phyloP scores from a whole-genome alignment of 768 basidiomycete genomes.

The Phylloporus arenicola region DNA sequence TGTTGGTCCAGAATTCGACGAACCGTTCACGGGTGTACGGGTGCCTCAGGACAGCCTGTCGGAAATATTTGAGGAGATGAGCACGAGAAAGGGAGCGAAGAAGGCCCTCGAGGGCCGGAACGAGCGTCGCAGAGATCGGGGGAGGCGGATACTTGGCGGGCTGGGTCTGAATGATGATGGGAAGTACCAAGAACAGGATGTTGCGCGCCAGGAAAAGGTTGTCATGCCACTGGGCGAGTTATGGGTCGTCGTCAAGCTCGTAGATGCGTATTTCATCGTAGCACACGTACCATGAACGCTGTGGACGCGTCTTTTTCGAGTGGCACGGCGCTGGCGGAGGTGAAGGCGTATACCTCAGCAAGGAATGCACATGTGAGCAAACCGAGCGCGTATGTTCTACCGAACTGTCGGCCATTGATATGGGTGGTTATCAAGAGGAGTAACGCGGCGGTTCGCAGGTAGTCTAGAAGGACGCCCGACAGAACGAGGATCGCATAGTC shows the following conservation, averaged over 20 bases:
- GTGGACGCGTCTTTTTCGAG: constrained; percentile 37
- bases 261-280: not conserved
- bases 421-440: constrained; percentile 41
- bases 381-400: constrained; percentile 44
- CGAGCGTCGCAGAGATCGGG: constrained; percentile 26
- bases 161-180: constrained; percentile 42
- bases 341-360: constrained; percentile 50
- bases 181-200: constrained; percentile 52
- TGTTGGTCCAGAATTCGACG: constrained; percentile 50
- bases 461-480: constrained; percentile 50
- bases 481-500: constrained; percentile 60
- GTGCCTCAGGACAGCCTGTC: constrained; percentile 52
- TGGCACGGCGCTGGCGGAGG: constrained; percentile 41
- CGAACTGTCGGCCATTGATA: constrained; percentile 37
- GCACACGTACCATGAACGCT: constrained; percentile 37
- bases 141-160: constrained; percentile 32
- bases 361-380: constrained; percentile 45
- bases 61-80: constrained; percentile 51
- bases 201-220: constrained; percentile 49
- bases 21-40: constrained; percentile 45
- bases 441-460: constrained; percentile 51
- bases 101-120: constrained; percentile 24
- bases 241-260: not conserved
- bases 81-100: constrained; percentile 41
- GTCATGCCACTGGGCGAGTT: constrained; percentile 61